Percentiles rank a stretch among this genome's conserved stretches.
Conservation (phyloP, 2,329 filamentous ascomycete genomes). For the Macrophomina tecta region DNA sequence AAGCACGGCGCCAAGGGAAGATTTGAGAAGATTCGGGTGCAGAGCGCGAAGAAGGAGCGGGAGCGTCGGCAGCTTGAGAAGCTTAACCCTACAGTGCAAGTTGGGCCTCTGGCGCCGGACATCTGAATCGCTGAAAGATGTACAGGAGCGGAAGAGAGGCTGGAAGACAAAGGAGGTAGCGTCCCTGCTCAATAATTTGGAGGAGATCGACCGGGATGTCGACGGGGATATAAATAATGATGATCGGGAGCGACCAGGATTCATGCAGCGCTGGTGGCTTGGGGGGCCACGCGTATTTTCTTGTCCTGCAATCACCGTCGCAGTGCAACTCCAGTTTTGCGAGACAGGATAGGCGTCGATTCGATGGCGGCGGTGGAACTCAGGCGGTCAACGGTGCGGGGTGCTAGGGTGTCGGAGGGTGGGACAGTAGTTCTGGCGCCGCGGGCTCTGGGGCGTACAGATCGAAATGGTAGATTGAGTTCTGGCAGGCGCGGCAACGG, state of each 20-base stretch:
- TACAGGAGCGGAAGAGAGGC: not conserved
- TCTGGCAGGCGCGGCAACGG: not conserved
- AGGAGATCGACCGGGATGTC: constrained; percentile 22
- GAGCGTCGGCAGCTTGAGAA: constrained; percentile 52
- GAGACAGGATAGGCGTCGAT: constrained; percentile 1
- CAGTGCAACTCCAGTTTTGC: constrained; percentile 23
- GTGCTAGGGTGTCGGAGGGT: constrained; percentile 1
- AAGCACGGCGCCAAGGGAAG: constrained; percentile 78
- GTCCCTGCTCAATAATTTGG: constrained; percentile 21
- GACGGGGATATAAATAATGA: constrained; percentile 24
- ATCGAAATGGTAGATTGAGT: constrained; percentile 6
- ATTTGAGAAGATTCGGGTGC: constrained; percentile 46
- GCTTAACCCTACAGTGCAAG: constrained; percentile 25
- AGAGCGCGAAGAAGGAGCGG: constrained; percentile 40
- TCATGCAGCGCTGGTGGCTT: constrained; percentile 22
- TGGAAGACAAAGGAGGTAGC: constrained; percentile 12
- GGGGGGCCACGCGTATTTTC: constrained; percentile 12
- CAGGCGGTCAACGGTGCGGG: constrained; percentile 16
- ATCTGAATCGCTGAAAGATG: not conserved
- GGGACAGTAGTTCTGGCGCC: not conserved
- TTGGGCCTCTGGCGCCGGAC: constrained; percentile 20
- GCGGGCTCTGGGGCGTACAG: constrained; percentile 2
- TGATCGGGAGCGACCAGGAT: constrained; percentile 19
- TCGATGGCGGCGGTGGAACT: not conserved
- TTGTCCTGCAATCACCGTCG: constrained; percentile 22